phyloP scores from a whole-genome alignment of 257 asterid species.

The Echium plantagineum region DNA sequence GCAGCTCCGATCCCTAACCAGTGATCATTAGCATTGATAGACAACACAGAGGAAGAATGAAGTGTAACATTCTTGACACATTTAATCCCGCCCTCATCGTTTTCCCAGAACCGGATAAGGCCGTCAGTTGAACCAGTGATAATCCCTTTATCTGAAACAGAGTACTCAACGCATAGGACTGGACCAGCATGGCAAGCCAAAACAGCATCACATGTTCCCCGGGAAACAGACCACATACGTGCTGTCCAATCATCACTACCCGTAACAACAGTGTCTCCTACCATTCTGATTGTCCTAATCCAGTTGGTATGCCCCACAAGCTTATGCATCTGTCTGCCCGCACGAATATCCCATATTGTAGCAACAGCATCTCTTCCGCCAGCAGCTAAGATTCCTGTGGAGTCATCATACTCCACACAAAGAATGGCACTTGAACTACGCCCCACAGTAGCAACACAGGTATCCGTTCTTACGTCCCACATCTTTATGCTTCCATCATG shows the following conservation, averaged over 20 bases:
- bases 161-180: constrained; percentile 76
- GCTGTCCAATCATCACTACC: constrained; percentile 99
- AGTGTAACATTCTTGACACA: constrained; percentile 74
- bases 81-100: constrained; percentile 77
- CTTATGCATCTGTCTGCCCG: constrained; percentile 88
- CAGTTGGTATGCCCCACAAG: constrained; percentile 88
- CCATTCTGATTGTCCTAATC: constrained; percentile 98
- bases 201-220: constrained; percentile 92
- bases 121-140: constrained; percentile 95
- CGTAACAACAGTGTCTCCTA: constrained; percentile 78
- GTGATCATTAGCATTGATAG: constrained; percentile 83
- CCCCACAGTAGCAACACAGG: constrained; percentile 98
- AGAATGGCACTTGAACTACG: constrained; percentile 87
- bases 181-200: constrained; percentile 97
- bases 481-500: constrained; percentile 97
- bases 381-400: constrained; percentile 83
- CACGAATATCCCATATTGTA: constrained; percentile 89
- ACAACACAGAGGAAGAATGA: constrained; percentile 64
- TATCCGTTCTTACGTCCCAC: constrained; percentile 99
- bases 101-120: constrained; percentile 87
- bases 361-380: constrained; percentile 88
- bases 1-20: constrained; percentile 97
- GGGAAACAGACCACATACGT: constrained; percentile 87
- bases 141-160: constrained; percentile 72
- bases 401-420: constrained; percentile 90